Base-by-base conservation (phyloP, 305 asterid species). In the Fraxinus albicans region DNA sequence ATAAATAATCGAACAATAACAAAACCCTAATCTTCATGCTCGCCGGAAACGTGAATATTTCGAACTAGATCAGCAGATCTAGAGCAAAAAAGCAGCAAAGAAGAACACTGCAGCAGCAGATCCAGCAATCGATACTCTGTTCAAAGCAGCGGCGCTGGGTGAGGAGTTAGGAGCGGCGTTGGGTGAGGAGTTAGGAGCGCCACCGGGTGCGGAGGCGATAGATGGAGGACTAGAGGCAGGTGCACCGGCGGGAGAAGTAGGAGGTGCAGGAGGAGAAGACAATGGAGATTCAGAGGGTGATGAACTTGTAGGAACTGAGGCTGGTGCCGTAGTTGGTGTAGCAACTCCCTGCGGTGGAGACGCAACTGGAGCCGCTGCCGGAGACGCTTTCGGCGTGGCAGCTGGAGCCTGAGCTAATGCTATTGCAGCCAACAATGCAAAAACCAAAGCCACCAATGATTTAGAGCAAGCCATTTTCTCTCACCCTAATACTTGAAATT, bases 331-430 rank as follows among this genome's bases (percentile, higher is more conserved):
- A 73, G 80, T 65, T 38, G 84, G 87, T 17, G 58, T 23, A 25
- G 76, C 76, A 9, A 15, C 67, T 13, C 76, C 31, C 70, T 21
- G 21, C 23, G 85, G 86, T 7, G 90, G 82, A 70, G 76, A 31
- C 38, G 76, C 42, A 70, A 70, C 40, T 3, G 76, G 76, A 70
- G 23, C 76, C 38, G 76, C 76, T 70, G 76, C 19, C 8, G 76
- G 76, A 4, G 76, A 70, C 8, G 76, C 76, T 38, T 31, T 70
- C 8, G 76, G 76, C 21, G 76, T 31, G 13, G 88, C 85, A 75
- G 84, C 86, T 15, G 91, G 91, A 8, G 90, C 87, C 65, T 88
- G 90, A 76, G 84, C 83, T 4, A 81, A 40, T 8, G 85, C 86
- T 13, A 86, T 85, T 77, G 81, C 85, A 8, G 78, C 34, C 8